These are phyloP conservation scores for Fusarium neocosmosporiellum DNA, from an alignment of 2,329 filamentous ascomycete species.

Conservation along the genomic window DNA sequence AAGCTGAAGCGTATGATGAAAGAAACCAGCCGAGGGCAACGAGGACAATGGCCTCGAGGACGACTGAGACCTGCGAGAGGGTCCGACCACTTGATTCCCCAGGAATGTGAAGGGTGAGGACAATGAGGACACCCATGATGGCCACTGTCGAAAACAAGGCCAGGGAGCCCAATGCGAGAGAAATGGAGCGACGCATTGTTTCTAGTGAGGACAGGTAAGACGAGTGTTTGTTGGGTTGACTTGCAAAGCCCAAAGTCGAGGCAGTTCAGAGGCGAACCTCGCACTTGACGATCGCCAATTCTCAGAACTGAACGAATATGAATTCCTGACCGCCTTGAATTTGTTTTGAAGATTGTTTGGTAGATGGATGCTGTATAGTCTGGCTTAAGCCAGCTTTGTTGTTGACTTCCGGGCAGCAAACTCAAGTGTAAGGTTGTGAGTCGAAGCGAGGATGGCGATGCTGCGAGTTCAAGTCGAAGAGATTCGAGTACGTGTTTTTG, in stretches of 20 bases:
- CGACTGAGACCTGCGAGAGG: slow-evolving; percentile 43
- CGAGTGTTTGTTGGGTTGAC: slow-evolving; percentile 1
- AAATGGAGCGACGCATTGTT: slow-evolving; percentile 35
- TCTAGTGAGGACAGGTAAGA: slow-evolving; percentile 12
- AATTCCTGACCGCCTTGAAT: background rate
- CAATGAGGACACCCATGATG: slow-evolving; percentile 32
- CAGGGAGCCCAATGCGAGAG: slow-evolving; percentile 32
- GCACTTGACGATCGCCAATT: slow-evolving; percentile 14
- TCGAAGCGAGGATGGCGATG: background rate
- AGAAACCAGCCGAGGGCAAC: slow-evolving; percentile 43
- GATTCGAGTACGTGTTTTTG: background rate
- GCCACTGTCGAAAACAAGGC: slow-evolving; percentile 38
- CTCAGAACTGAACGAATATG: slow-evolving; percentile 3
- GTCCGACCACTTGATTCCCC: slow-evolving; percentile 37
- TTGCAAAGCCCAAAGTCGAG: slow-evolving; percentile 17
- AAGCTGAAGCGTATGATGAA: slow-evolving; percentile 47
- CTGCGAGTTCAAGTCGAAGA: background rate
- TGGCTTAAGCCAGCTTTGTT: slow-evolving; percentile 18
- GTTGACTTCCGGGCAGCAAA: slow-evolving; percentile 4
- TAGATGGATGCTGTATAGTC: slow-evolving; percentile 24
- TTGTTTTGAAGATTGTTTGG: slow-evolving; percentile 1
- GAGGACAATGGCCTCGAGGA: slow-evolving; percentile 44
- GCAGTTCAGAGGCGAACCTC: slow-evolving; percentile 30
- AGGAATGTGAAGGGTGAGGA: slow-evolving; percentile 34
- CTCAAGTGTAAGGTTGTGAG: slow-evolving; percentile 4